Percentiles rank a stretch among this genome's conserved stretches.
phyloP scores from a whole-genome alignment of 2,329 filamentous ascomycete species.

The Aspergillus quadrilineatus region DNA sequence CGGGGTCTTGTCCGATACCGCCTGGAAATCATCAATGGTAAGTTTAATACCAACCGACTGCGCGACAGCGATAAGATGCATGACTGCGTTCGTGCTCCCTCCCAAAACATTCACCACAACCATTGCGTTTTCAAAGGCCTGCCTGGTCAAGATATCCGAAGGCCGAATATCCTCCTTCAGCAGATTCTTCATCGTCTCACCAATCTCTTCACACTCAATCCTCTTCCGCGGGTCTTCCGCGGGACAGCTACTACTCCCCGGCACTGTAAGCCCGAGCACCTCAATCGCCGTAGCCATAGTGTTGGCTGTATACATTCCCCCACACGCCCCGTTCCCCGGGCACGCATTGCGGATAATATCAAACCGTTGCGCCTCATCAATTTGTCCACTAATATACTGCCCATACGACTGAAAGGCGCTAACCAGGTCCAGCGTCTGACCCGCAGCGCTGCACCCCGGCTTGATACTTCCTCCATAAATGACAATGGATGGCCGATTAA shows the following conservation, averaged over 20 bases:
- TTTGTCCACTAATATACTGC: slow-evolving; percentile 87
- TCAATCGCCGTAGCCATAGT: slow-evolving; percentile 75
- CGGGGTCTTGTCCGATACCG: slow-evolving; percentile 73
- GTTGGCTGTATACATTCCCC: slow-evolving; percentile 81
- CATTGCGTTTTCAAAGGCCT: slow-evolving; percentile 85
- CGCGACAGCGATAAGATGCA: slow-evolving; percentile 81
- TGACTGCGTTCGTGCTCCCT: slow-evolving; percentile 80
- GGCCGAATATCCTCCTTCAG: slow-evolving; percentile 75
- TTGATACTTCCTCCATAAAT: slow-evolving; percentile 95
- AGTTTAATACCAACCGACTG: slow-evolving; percentile 78
- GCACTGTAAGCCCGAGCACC: slow-evolving; percentile 70
- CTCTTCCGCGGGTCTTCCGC: too few species aligned
- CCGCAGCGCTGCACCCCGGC: slow-evolving; percentile 76
- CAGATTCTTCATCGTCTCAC: slow-evolving; percentile 69
- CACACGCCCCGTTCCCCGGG: slow-evolving; percentile 78
- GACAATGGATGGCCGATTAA: slow-evolving; percentile 95
- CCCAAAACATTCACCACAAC: slow-evolving; percentile 77
- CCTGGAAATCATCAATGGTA: slow-evolving; percentile 83
- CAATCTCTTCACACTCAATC: too few species aligned
- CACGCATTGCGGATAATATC: slow-evolving; percentile 94
- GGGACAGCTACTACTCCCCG: too few species aligned
- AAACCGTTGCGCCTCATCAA: slow-evolving; percentile 85
- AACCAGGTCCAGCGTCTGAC: slow-evolving; percentile 80
- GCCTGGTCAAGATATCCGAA: slow-evolving; percentile 73
- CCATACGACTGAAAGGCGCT: slow-evolving; percentile 98